Percentiles rank a stretch among this genome's conserved stretches.
Evolutionary conservation across 148 eudicot species (phyloP).

Genomic region (Vaccinium macrocarpon): DNA sequence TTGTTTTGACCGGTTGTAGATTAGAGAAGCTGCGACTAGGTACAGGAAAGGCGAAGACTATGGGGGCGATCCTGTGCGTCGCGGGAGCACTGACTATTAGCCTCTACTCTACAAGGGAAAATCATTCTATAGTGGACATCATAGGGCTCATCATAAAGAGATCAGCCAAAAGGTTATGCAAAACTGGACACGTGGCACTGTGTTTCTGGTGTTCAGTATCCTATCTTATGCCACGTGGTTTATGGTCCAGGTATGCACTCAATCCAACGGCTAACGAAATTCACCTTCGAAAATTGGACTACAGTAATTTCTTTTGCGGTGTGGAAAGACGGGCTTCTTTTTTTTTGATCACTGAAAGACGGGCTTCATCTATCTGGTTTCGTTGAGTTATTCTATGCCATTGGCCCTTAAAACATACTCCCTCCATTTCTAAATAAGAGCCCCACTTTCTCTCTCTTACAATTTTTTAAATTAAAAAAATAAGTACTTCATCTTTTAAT

Average conservation of each 20-base stretch:
- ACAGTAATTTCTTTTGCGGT: no score
- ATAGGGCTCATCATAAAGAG: background rate
- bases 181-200: slow-evolving; percentile 46
- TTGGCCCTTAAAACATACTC: no score
- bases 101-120: slow-evolving; percentile 55
- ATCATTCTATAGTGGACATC: slow-evolving; percentile 21
- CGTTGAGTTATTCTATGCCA: no score
- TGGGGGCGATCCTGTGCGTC: slow-evolving; percentile 44
- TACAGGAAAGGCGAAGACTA: slow-evolving; percentile 45
- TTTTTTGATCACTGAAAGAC: no score
- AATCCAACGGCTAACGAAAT: background rate
- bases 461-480: no score
- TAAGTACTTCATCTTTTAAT: no score
- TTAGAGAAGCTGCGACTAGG: slow-evolving; percentile 39
- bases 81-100: slow-evolving; percentile 49
- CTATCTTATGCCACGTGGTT: slow-evolving; percentile 55
- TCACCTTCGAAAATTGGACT: background rate
- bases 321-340: no score
- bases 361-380: background rate
- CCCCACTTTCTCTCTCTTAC: no score
- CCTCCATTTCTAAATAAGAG: no score
- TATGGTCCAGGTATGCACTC: slow-evolving; percentile 46
- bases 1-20: slow-evolving; percentile 20
- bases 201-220: slow-evolving; percentile 32
- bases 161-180: background rate